Base-by-base conservation (phyloP, 192 early-diverging fungal genomes). In the Entomortierella parvispora region DNA sequence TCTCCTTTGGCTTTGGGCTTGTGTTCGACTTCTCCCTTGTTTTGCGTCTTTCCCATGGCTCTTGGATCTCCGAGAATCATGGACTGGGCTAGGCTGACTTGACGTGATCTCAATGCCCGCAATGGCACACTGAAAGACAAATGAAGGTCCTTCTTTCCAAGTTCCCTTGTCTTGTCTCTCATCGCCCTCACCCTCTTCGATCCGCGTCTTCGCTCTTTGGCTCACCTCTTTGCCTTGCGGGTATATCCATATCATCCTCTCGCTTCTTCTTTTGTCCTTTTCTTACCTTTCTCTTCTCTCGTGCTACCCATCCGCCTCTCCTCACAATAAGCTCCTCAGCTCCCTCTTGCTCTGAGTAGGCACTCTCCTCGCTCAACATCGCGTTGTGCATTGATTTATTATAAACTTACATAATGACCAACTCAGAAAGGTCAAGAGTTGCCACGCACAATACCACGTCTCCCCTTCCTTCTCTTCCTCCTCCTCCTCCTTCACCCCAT, bases 401-500 rank as follows among this genome's bases (percentile, higher is more conserved):
- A 51, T 65, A 43, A 51, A 47, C 55, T 56, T 65, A 60, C 58
- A 60, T 60, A 60, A 60, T 60, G 42, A 28, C 4, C 43, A 58
- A 22, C n/a, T 14, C 29, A 10, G 32, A 50, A 17, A 2, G 10
- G 32, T 22, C 33, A 28, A 50, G 46, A 62, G 4, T 47, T 28
- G 20, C 34, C 54, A 56, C 54, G 54, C 54, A 20, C 51, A 32
- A 32, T 25, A 15, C 15, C 51, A 53, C 15, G 8, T 32, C n/a
- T 45, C 64, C 54, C 32, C 50, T 43, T 53, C 50, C 20, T 60
- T 20, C 15, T 37, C 25, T 60, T 51, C 12, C 12, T 58, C 49
- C 34, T 23, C 37, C 26, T 53, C 26, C 34, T 49, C 29, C 31
- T 23, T 33, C 22, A 12, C 42, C 9, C 8, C 9, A 8, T 33